A percentile compares a stretch with the other conserved stretches of the same genome.
Conservation (phyloP, 257 asterid genomes). For the Agastache rugosa region DNA sequence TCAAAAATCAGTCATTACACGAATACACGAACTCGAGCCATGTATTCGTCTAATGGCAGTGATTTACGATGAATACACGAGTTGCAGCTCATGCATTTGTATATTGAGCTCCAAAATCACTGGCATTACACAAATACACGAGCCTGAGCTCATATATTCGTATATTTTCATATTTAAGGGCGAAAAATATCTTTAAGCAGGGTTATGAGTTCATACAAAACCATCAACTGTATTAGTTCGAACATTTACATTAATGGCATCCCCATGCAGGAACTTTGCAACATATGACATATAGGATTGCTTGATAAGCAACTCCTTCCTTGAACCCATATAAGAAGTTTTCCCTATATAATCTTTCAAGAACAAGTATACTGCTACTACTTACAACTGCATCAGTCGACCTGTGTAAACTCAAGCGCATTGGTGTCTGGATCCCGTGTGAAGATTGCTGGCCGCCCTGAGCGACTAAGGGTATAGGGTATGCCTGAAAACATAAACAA, state of each 20-base stretch:
- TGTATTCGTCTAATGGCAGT: no score
- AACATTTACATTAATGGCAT: neutral
- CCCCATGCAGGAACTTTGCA: neutral
- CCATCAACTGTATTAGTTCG: neutral
- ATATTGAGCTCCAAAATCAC: no score
- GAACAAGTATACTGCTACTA: slow-evolving; percentile 1
- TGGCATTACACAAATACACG: no score
- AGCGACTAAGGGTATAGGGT: slow-evolving; percentile 81
- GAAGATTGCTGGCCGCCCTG: slow-evolving; percentile 94
- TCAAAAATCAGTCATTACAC: no score
- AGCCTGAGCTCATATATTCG: no score
- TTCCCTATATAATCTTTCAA: neutral
- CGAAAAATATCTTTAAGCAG: no score
- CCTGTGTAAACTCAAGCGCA: slow-evolving; percentile 94
- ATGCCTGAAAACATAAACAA: slow-evolving; percentile 56
- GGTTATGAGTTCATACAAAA: neutral
- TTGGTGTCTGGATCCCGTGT: slow-evolving; percentile 92
- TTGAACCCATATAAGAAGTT: no score
- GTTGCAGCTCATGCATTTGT: no score
- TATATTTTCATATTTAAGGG: no score
- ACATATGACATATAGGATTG: neutral
- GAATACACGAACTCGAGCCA: no score
- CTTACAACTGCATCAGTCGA: slow-evolving; percentile 44
- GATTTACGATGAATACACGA: no score
- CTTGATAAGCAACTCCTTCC: no score